Evolutionary conservation across 139 green algal species (phyloP).

Genomic region (Volvox reticuliferus): DNA sequence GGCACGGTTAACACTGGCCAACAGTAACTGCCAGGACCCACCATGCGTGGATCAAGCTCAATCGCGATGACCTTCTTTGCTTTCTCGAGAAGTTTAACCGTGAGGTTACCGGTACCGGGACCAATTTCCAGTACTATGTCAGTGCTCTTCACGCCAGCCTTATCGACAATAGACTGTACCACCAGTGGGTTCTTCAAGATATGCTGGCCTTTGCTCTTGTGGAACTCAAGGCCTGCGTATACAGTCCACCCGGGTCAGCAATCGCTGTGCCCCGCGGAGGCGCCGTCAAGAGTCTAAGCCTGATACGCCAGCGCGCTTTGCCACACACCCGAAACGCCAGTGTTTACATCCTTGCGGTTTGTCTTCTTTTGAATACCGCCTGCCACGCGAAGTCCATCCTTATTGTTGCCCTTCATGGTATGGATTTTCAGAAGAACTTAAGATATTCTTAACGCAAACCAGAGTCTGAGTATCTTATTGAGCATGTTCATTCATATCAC

Average conservation of each 20-base stretch:
- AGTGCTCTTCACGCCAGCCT: conserved; percentile 95
- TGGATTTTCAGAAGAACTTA: no score
- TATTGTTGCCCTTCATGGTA: background rate
- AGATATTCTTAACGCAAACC: no score
- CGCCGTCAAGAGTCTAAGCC: background rate
- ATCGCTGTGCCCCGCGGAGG: background rate
- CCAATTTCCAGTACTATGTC: conserved; percentile 99
- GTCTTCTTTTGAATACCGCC: conserved; percentile 85
- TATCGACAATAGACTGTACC: conserved; percentile 93
- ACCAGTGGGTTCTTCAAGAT: conserved; percentile 98
- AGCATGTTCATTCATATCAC: no score
- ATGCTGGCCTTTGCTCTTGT: conserved; percentile 99
- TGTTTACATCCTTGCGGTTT: conserved; percentile 68
- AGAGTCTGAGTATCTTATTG: no score
- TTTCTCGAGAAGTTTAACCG: conserved; percentile 95
- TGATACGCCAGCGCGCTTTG: background rate
- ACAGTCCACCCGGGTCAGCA: background rate
- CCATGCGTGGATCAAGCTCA: conserved; percentile 97
- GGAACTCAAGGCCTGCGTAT: conserved; percentile 94
- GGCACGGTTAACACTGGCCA: no score
- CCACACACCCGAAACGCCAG: conserved; percentile 76
- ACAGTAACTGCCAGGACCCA: conserved; percentile 54
- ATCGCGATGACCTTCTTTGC: conserved; percentile 97
- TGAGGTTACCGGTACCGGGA: conserved; percentile 97
- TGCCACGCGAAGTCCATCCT: conserved; percentile 72